Evolutionary conservation across 2,329 filamentous ascomycete genomes (phyloP).

Genomic region (Exophiala bonariae): DNA sequence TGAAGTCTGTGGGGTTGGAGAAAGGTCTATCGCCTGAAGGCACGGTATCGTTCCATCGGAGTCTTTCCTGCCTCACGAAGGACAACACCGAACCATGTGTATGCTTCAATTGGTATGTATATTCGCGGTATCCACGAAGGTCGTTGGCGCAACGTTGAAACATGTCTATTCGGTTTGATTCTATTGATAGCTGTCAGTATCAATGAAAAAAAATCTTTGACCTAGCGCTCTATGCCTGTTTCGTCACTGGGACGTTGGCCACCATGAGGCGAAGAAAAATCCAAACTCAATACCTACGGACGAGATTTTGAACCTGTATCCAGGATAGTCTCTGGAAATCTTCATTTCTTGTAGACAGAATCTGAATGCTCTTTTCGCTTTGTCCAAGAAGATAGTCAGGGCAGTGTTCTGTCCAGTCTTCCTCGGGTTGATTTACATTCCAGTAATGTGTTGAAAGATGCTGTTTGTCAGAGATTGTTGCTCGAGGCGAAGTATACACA

Average conservation of each 20-base stretch:
- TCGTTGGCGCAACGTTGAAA: constrained; percentile 78
- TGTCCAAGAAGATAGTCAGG: constrained; percentile 68
- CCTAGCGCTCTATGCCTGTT: too few relatives aligned
- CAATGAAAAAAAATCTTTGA: not conserved
- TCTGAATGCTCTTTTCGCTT: constrained; percentile 66
- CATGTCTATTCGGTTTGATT: constrained; percentile 67
- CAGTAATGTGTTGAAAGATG: constrained; percentile 61
- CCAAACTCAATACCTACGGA: constrained; percentile 39
- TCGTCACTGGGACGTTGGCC: too few relatives aligned
- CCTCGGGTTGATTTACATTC: constrained; percentile 73
- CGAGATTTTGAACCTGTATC: constrained; percentile 65
- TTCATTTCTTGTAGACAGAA: constrained; percentile 70
- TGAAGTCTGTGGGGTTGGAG: constrained; percentile 49
- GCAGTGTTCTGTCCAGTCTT: constrained; percentile 64
- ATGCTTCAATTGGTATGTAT: constrained; percentile 62
- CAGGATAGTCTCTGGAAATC: constrained; percentile 66
- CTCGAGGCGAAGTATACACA: constrained; percentile 12
- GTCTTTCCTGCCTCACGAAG: constrained; percentile 69
- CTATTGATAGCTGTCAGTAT: constrained; percentile 32
- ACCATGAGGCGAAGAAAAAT: too few relatives aligned
- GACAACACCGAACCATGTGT: constrained; percentile 74
- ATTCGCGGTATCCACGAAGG: constrained; percentile 74
- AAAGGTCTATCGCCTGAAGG: constrained; percentile 43
- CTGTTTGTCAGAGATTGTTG: constrained; percentile 28
- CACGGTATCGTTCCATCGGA: constrained; percentile 64